Base-by-base conservation (phyloP, 768 basidiomycete species). In the Pleurotus pulmonarius region DNA sequence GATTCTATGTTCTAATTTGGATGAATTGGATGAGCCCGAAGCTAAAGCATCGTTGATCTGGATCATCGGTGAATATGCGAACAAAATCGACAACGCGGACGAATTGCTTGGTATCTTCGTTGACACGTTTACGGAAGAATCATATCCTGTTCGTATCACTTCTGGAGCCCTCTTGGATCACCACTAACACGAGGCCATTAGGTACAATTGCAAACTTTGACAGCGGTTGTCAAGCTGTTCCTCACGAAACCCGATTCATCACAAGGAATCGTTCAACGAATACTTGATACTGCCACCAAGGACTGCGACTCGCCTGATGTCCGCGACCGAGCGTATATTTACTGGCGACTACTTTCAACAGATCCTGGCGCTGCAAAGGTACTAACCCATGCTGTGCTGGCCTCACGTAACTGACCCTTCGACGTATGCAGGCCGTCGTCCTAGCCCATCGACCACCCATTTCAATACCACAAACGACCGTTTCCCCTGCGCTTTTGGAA, bases 41-140 rank as follows among this genome's bases (percentile, higher is more conserved):
- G 96, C 97, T 2, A 98, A 98, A 67, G 92, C 95, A 1, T 95
- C 95, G 2, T 77, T 99, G 49, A 98, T 99, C 68, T 99, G 97
- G 96, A 98, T 99, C 64, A 94, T 98, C 62, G 96, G 96, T 56
- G 94, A 98, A 74, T 98, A 99, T 64, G 94, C 96, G 3, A 89
- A 90, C 70, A 96, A 94, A 74, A 98, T 98, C 61, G 93, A 95
- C 63, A 99, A 99, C 61, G 94, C 96, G 3, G 93, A 92, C 67
- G 95, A 98, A 63, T 78, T 99, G 20, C 76, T 98, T 61, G 81
- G 84, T 12, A 87, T 89, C 49, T 98, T 97, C 68, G 89, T 99
- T 18, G 92, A 96, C 56, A 80, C 87, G 2, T 98, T 98, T 73
- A 87, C 82, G 25, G 97, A 99, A 65, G 97, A 99, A 71, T 87